phyloP scores from a whole-genome alignment of 495 filamentous ascomycete species.

The Lophium mytilinum region DNA sequence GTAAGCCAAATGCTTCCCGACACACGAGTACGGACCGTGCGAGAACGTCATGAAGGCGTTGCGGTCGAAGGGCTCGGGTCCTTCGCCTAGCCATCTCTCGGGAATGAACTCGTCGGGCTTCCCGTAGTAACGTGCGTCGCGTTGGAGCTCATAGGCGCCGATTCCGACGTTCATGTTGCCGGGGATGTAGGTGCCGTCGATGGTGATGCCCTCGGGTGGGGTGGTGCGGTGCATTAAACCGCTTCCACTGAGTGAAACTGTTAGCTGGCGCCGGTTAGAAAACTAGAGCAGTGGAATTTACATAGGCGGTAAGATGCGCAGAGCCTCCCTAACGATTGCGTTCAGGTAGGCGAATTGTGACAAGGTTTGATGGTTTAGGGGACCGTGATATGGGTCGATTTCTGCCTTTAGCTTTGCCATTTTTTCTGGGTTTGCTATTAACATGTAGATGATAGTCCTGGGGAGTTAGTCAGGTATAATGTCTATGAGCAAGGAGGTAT shows the following conservation, averaged over 20 bases:
- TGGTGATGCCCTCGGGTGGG: neutral
- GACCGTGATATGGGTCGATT: neutral
- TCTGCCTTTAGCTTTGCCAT: neutral
- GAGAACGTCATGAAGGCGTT: neutral
- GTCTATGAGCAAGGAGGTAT: too few species aligned
- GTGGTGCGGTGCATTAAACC: neutral
- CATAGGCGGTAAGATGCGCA: neutral
- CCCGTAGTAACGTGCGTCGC: neutral
- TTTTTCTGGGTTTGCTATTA: neutral
- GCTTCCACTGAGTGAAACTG: too few species aligned
- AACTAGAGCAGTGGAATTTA: neutral
- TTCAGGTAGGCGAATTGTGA: neutral
- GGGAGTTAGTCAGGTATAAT: too few species aligned
- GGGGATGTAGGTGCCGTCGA: neutral
- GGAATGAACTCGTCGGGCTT: neutral
- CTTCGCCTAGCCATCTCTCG: neutral
- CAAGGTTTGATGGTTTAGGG: neutral
- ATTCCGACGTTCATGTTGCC: neutral
- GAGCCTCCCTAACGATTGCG: neutral
- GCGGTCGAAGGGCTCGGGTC: neutral
- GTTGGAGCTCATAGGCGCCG: neutral
- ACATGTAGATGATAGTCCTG: too few species aligned
- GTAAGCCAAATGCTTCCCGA: neutral
- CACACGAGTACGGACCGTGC: neutral
- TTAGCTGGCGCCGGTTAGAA: too few species aligned